Evolutionary conservation across 768 basidiomycete species (phyloP).

Genomic region (Naganishia vishniacii): DNA sequence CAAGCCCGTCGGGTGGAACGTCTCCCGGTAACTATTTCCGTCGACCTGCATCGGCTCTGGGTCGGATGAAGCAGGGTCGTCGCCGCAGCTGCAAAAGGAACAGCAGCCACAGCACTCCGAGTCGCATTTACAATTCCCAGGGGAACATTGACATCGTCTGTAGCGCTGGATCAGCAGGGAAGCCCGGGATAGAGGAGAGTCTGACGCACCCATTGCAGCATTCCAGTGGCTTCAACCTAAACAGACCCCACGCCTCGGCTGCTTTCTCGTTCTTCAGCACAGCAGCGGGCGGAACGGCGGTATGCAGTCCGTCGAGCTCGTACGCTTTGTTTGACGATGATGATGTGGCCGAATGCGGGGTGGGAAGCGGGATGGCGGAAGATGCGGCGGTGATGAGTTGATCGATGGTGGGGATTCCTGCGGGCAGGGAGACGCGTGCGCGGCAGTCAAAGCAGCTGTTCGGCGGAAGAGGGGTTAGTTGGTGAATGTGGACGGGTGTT

Average conservation of each 20-base stretch:
- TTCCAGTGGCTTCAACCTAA: conserved; percentile 45
- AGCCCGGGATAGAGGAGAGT: neutral
- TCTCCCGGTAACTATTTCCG: neutral
- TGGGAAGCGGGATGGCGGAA: conserved; percentile 20
- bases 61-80: too few relatives aligned
- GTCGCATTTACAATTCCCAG: conserved; percentile 45
- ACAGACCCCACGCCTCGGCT: conserved; percentile 35
- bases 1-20: neutral
- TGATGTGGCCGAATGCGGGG: neutral
- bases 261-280: conserved; percentile 34
- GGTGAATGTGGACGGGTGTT: neutral
- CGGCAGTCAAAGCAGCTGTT: conserved; percentile 24
- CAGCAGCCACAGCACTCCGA: conserved; percentile 49
- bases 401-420: conserved; percentile 23
- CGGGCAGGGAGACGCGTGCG: conserved; percentile 10
- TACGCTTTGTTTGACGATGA: conserved; percentile 1
- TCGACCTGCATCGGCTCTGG: conserved; percentile 13
- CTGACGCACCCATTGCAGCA: conserved; percentile 42
- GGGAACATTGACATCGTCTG: conserved; percentile 43
- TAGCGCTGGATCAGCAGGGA: neutral
- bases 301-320: conserved; percentile 35
- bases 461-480: neutral
- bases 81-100: conserved; percentile 40
- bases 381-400: conserved; percentile 23
- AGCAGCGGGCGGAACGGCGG: conserved; percentile 38